A percentile compares a stretch with the other conserved stretches of the same genome.
Conservation (phyloP, 805 yeast species). For the Vanderwaltozyma verrucispora region DNA sequence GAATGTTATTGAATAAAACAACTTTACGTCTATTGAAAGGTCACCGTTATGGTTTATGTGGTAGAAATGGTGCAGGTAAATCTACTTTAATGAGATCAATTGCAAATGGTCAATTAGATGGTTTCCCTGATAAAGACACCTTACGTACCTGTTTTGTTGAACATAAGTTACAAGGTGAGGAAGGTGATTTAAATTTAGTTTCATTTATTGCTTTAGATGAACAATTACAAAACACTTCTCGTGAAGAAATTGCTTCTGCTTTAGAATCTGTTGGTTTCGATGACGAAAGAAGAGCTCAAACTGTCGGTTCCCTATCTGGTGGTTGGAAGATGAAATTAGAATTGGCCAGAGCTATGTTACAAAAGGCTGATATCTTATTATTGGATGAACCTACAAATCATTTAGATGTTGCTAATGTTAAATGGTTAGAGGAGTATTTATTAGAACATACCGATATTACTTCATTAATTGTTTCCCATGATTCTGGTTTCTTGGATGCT, state of each 20-base stretch:
- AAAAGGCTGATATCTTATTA: conserved; percentile 90
- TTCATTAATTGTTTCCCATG: conserved; percentile 93
- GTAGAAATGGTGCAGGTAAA: conserved; percentile 98
- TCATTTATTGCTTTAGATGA: conserved; percentile 84
- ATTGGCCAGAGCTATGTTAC: conserved; percentile 96
- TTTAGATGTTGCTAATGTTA: conserved; percentile 86
- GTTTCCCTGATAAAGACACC: conserved; percentile 84
- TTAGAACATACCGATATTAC: conserved; percentile 78
- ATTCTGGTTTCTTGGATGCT: conserved; percentile 88
- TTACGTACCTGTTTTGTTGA: conserved; percentile 93
- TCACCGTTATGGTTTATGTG: conserved; percentile 95
- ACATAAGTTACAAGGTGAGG: conserved; percentile 91
- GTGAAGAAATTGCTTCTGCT: conserved; percentile 65
- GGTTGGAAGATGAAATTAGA: conserved; percentile 99
- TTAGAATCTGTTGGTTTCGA: conserved; percentile 83
- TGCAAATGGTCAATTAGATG: conserved; percentile 93
- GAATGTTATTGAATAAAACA: conserved; percentile 93
- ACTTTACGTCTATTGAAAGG: conserved; percentile 81
- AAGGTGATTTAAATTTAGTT: conserved; percentile 82
- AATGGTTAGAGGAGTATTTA: conserved; percentile 88
- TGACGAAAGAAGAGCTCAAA: conserved; percentile 78
- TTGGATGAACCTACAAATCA: conserved; percentile 98
- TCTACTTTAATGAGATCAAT: conserved; percentile 95
- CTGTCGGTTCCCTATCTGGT: conserved; percentile 91
- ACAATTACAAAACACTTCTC: conserved; percentile 54